phyloP scores from a whole-genome alignment of 2,329 filamentous ascomycete species.

The Orbilia blumenaviensis region DNA sequence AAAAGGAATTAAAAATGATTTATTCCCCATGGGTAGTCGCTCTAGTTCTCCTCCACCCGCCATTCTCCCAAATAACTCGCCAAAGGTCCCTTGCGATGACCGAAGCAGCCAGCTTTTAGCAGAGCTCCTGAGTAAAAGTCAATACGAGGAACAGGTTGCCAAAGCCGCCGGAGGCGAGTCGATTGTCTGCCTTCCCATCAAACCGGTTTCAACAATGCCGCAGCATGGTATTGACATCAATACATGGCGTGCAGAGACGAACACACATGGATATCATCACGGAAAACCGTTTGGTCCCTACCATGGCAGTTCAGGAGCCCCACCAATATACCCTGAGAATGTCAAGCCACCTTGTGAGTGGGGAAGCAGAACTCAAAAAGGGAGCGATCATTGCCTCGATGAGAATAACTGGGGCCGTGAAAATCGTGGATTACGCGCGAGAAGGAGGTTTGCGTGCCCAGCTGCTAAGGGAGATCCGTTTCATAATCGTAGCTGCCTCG shows the following conservation, averaged over 20 bases:
- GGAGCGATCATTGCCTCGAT: not conserved
- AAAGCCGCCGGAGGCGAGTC: not conserved
- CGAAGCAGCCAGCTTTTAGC: not conserved
- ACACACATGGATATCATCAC: not conserved
- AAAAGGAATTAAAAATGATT: not conserved
- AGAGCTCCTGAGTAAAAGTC: not conserved
- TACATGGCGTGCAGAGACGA: not conserved
- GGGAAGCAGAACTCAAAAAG: conserved; percentile 9
- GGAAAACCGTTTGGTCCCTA: not conserved
- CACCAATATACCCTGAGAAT: conserved; percentile 6
- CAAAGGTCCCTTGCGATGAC: not conserved
- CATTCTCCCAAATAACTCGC: not conserved
- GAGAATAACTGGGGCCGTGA: not conserved
- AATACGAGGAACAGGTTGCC: not conserved
- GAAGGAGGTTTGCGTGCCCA: conserved; percentile 34
- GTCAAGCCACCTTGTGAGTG: conserved; percentile 24
- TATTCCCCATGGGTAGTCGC: not conserved
- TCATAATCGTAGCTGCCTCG: conserved; percentile 28
- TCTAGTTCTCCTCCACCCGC: not conserved
- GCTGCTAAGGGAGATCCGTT: conserved; percentile 46
- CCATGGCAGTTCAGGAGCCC: not conserved
- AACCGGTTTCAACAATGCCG: not conserved
- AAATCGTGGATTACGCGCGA: not conserved
- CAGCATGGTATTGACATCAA: not conserved
- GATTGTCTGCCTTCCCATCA: not conserved